Percentiles rank a stretch among this genome's conserved stretches.
Conservation (phyloP, 192 early-diverging fungal genomes). For the Linnemannia hyalina region DNA sequence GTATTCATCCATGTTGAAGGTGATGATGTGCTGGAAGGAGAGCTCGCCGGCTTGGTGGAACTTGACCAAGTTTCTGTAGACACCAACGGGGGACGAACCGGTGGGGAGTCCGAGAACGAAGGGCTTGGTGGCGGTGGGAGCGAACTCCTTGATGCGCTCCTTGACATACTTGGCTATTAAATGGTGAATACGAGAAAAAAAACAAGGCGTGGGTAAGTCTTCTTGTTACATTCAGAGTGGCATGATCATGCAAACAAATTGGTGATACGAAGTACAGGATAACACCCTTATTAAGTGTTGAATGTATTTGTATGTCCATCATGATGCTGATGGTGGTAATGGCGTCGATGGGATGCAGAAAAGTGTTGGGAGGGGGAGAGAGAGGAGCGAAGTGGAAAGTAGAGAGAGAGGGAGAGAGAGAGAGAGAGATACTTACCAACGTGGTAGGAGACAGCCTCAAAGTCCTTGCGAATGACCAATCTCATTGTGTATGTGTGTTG, state of each 20-base stretch:
- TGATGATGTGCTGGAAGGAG: constrained; percentile 85
- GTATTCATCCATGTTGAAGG: constrained; percentile 96
- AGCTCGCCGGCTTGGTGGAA: constrained; percentile 75
- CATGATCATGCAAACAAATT: neutral
- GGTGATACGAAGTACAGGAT: neutral
- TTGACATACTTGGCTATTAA: constrained; percentile 81
- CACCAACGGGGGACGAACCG: constrained; percentile 86
- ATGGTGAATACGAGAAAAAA: neutral
- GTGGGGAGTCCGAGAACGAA: constrained; percentile 91
- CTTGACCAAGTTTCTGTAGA: constrained; percentile 84
- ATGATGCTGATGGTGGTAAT: neutral
- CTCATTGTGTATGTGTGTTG: constrained; percentile 66
- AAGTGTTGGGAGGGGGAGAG: neutral
- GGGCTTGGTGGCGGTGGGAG: constrained; percentile 77
- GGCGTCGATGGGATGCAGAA: neutral
- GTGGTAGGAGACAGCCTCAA: constrained; percentile 79
- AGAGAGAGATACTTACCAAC: constrained; percentile 56
- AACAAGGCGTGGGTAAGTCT: neutral
- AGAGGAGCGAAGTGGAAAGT: too few relatives aligned
- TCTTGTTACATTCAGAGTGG: neutral
- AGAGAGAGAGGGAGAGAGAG: neutral
- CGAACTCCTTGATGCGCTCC: constrained; percentile 83
- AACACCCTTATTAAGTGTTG: too few relatives aligned
- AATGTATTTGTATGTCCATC: neutral
- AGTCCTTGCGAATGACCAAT: constrained; percentile 81